Base-by-base conservation (phyloP, 345 rosid species). In the Diplotaxis tenuifolia region DNA sequence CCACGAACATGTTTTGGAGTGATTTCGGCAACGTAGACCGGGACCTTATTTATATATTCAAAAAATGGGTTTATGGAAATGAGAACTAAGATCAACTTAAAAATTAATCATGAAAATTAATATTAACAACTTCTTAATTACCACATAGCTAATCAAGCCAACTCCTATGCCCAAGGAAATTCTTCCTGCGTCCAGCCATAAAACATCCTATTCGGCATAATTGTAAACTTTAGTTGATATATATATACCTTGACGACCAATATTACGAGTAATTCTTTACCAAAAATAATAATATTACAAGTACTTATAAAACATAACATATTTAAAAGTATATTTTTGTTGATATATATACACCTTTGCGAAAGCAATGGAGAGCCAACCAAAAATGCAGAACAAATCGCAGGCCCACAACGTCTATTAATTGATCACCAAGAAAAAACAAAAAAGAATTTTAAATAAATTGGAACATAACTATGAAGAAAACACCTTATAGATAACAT, bases 1-100 rank as follows among this genome's bases (percentile, higher is more conserved):
- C 88, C 88, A 65, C 88, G 81, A 45, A 82, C 50, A 40, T 81
- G 70, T 68, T 81, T 76, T 4, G 86, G 86, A 15, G 86, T 65
- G 38, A 84, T 79, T 72, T 84, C 88, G 23, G 86, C 80, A 31
- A 81, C 53, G 38, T 84, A 84, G 15, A 81, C 83, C 3, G 86
- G 85, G 6, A 71, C 84, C 84, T 81, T 60, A n/a, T 56, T 22
- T 54, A 69, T 27, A 6, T 25, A 23, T 25, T 1, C 0, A 25
- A 75, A 68, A 15, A 28, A 20, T 15, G 4, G 6, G 34, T 42
- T 21, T 28, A 7, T 8, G 8, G 5, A 52, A 21, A 65, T 22
- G 34, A 68, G 14, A 61, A 50, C 8, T 15, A 60, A n/a, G n/a
- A n/a, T n/a, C n/a, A n/a, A n/a, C n/a, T n/a, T n/a, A n/a, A 34